Base-by-base conservation (phyloP, 2,329 filamentous ascomycete genomes). In the Lojkania enalia region DNA sequence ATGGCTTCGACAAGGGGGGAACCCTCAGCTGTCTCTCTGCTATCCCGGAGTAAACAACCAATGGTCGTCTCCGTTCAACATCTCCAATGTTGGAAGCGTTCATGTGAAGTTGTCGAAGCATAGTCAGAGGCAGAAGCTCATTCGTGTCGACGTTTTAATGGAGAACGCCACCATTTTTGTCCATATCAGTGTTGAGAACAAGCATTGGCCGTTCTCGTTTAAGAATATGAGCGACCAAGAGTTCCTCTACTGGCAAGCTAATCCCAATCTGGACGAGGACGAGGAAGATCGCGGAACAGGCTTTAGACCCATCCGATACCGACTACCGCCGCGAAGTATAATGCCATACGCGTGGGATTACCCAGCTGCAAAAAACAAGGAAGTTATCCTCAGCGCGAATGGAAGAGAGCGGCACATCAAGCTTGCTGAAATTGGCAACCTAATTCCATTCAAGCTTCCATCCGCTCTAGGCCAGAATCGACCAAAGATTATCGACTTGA, bases 281-380 rank as follows among this genome's bases (percentile, higher is more conserved):
- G 91, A 92, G 43, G 86, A 89, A 57, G 88, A 96, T 61, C 78
- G 72, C 42, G 75, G 85, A 44, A 91, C 88, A 41, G 89, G 90
- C 3, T 99, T 94, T 89, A 87, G 88, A 53, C 91, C 90, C 2
- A 89, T 99, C 50, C 81, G 90, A 41, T 99, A 99, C 71, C 86
- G 92, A 21, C 77, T 99, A 20, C 95, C 95, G 2, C 85, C 92
- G 11, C 81, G 94, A 48, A 97, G 92, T 70, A 96, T 99, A 70
- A 99, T 99, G 94, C 94, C 95, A 0, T 99, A 99, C 63, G 92
- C 94, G 1, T 99, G 94, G 94, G 95, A 99, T 66, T 99, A 96
- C 71, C 95, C 94, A 1, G 92, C 94, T 1, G 91, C 90, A n/a
- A 96, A 95, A 73, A 87, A 89, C 72, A 95, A 94, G 61, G 94